Conservation (phyloP, 2,329 filamentous ascomycete genomes). For the Ophiostoma perfectum region DNA sequence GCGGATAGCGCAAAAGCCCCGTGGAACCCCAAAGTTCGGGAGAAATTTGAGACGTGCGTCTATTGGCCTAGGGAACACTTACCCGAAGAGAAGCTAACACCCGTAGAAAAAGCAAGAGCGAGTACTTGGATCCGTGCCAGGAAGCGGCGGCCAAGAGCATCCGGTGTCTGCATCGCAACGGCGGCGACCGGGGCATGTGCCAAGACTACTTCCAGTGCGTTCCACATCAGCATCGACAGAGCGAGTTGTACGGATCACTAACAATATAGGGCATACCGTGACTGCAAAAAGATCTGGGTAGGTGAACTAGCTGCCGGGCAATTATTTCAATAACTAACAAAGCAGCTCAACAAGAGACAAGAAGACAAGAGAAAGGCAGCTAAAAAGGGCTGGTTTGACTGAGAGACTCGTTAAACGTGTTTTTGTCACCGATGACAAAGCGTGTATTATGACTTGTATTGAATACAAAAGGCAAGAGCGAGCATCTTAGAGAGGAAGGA, state of each 20-base stretch:
- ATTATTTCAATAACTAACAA: neutral
- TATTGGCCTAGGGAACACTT: no score
- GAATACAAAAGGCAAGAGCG: neutral
- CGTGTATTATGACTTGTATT: neutral
- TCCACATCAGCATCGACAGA: neutral
- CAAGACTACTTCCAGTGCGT: constrained; percentile 85
- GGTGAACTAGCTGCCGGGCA: constrained; percentile 26
- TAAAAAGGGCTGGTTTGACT: constrained; percentile 4
- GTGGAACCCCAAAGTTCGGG: constrained; percentile 55
- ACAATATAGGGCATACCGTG: constrained; percentile 69
- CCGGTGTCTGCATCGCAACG: constrained; percentile 82
- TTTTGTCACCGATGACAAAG: neutral
- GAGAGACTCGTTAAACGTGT: neutral
- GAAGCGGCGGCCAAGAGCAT: constrained; percentile 82
- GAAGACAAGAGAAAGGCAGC: constrained; percentile 17
- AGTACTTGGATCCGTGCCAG: constrained; percentile 94
- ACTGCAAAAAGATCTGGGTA: constrained; percentile 95
- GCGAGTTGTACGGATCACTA: neutral
- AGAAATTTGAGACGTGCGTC: constrained; percentile 59
- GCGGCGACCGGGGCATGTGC: constrained; percentile 83
- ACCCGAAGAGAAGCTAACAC: neutral
- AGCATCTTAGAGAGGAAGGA: no score
- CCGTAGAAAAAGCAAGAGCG: constrained; percentile 74
- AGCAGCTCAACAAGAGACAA: constrained; percentile 32
- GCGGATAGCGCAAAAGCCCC: neutral